phyloP scores from a whole-genome alignment of 805 yeast species.

The Metschnikowia anglica region DNA sequence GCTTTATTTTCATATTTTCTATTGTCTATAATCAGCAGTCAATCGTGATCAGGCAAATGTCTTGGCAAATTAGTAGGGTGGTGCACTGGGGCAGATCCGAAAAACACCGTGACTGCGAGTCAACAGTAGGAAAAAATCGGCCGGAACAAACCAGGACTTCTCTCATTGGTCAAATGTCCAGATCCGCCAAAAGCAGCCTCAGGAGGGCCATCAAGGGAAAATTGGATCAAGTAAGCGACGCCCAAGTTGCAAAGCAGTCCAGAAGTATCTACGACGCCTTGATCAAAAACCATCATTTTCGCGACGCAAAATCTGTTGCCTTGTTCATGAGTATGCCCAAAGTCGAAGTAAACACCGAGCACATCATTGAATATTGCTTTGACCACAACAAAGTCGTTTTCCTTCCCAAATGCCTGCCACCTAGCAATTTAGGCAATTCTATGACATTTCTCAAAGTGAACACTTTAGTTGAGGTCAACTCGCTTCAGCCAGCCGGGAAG shows the following conservation, averaged over 20 bases:
- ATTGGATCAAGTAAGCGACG: conserved; percentile 19
- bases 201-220: conserved; percentile 27
- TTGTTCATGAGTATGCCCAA: conserved; percentile 75
- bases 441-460: conserved; percentile 57
- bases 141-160: background rate
- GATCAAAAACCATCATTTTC: conserved; percentile 35
- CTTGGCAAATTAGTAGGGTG: background rate
- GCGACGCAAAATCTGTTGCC: conserved; percentile 51
- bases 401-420: conserved; percentile 52
- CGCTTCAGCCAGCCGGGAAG: conserved; percentile 63
- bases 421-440: conserved; percentile 33
- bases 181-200: conserved; percentile 25
- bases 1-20: too few species aligned
- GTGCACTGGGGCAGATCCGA: conserved; percentile 5
- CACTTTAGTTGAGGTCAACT: conserved; percentile 40
- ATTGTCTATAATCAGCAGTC: background rate
- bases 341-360: conserved; percentile 64
- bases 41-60: background rate
- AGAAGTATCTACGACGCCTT: conserved; percentile 22
- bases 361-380: conserved; percentile 54
- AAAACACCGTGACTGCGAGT: background rate
- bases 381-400: conserved; percentile 50
- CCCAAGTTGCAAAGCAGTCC: conserved; percentile 28
- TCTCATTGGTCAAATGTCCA: conserved; percentile 5
- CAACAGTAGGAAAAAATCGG: background rate